A percentile compares a stretch with the other conserved stretches of the same genome.
These are phyloP conservation scores for Juncus inflexus DNA, from an alignment of 176 grass and related monocot species.

Conservation along the genomic window DNA sequence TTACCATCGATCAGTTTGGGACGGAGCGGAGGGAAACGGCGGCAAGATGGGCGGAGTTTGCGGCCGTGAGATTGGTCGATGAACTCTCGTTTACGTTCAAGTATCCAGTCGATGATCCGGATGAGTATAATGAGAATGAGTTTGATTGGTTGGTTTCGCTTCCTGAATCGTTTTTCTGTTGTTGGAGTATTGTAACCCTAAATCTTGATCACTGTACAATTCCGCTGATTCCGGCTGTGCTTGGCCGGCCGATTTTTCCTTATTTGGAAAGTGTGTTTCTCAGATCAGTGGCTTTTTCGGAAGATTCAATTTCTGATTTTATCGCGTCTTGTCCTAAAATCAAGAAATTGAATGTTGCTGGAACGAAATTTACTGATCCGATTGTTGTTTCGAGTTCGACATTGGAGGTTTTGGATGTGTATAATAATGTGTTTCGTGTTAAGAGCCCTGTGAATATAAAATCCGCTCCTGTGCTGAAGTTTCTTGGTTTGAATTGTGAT, in stretches of 20 bases:
- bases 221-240: neutral
- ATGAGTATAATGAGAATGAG: conserved; percentile 5
- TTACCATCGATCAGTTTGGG: neutral
- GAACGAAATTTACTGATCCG: neutral
- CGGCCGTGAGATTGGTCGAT: neutral
- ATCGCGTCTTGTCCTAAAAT: conserved; percentile 6
- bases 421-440: conserved; percentile 3
- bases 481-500: conserved; percentile 11
- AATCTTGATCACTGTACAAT: conserved; percentile 11
- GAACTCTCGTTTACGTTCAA: conserved; percentile 2
- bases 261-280: conserved; percentile 5
- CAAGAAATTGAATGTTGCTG: conserved; percentile 11
- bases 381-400: conserved; percentile 10
- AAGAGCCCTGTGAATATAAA: neutral
- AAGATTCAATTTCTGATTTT: neutral
- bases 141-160: neutral
- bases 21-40: neutral
- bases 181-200: conserved; percentile 6
- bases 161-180: conserved; percentile 13
- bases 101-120: neutral
- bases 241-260: neutral
- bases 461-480: neutral
- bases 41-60: neutral
- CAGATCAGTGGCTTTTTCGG: conserved; percentile 11
- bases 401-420: conserved; percentile 12